These are phyloP conservation scores for Creolimax fragrantissima DNA, from an alignment of 78 protist species.

Conservation along the genomic window DNA sequence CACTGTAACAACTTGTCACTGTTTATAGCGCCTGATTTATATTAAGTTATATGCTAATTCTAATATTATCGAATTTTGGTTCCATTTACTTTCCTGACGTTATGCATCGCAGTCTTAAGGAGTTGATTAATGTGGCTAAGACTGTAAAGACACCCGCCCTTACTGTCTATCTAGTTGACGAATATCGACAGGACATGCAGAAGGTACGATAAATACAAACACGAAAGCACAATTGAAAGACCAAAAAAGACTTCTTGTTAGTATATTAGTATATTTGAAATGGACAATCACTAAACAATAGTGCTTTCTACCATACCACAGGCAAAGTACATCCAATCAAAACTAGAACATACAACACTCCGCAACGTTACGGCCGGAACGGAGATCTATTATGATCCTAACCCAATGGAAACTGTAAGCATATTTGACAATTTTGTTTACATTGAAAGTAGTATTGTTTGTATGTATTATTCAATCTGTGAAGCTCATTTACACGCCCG, in stretches of 20 bases:
- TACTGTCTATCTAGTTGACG: constrained; percentile 52
- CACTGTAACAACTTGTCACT: too few species aligned
- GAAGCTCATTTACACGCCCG: not conserved
- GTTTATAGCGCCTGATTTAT: not conserved
- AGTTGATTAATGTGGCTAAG: constrained; percentile 93
- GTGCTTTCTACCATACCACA: too few species aligned
- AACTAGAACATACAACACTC: constrained; percentile 79
- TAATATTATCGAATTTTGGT: constrained; percentile 58
- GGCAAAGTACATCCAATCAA: constrained; percentile 42
- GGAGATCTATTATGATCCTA: constrained; percentile 94
- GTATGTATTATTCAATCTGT: constrained; percentile 2
- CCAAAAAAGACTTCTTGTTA: too few species aligned
- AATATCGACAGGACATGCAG: not conserved
- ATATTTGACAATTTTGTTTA: constrained; percentile 72
- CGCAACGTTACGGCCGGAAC: constrained; percentile 46
- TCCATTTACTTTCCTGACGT: too few species aligned
- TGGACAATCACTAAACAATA: too few species aligned
- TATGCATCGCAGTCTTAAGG: too few species aligned
- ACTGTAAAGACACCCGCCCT: constrained; percentile 82
- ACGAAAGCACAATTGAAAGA: too few species aligned
- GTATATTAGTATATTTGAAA: too few species aligned
- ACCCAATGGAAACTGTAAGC: constrained; percentile 52
- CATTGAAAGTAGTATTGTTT: constrained; percentile 42
- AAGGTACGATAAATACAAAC: not conserved
- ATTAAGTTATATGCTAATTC: not conserved